These are phyloP conservation scores for Rhizomucor pusillus DNA, from an alignment of 371 early-diverging fungal genomes.

Conservation along the genomic window DNA sequence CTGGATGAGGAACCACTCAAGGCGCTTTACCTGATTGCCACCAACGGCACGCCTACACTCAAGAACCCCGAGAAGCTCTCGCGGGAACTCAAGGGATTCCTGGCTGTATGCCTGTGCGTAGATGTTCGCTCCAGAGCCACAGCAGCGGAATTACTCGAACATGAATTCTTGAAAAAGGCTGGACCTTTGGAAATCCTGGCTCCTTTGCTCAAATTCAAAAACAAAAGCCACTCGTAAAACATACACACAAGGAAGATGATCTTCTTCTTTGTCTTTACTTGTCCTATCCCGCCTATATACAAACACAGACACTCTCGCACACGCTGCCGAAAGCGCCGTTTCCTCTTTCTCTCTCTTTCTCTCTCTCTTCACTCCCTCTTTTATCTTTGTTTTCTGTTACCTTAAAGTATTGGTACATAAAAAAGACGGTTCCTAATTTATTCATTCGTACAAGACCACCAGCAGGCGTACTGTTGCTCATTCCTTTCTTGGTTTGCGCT, in stretches of 20 bases:
- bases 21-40: slow-evolving; percentile 94
- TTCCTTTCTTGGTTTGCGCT: no score
- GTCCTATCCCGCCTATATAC: no score
- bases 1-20: slow-evolving; percentile 94
- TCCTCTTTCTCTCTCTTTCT: no score
- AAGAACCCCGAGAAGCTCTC: slow-evolving; percentile 84
- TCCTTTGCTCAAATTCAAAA: slow-evolving; percentile 54
- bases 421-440: no score
- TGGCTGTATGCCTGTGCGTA: slow-evolving; percentile 87
- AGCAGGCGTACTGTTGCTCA: no score
- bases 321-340: no score
- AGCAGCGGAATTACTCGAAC: slow-evolving; percentile 78
- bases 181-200: slow-evolving; percentile 51
- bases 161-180: slow-evolving; percentile 71
- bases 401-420: no score
- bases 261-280: background rate
- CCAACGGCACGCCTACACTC: slow-evolving; percentile 95
- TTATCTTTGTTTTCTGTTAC: background rate
- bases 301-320: no score
- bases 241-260: background rate
- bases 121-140: slow-evolving; percentile 85
- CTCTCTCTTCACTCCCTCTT: background rate
- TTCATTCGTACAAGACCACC: no score
- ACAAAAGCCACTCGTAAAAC: slow-evolving; percentile 15
- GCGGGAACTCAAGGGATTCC: slow-evolving; percentile 79